Conservation (phyloP, 2,329 filamentous ascomycete genomes). For the Didymella keratinophila region DNA sequence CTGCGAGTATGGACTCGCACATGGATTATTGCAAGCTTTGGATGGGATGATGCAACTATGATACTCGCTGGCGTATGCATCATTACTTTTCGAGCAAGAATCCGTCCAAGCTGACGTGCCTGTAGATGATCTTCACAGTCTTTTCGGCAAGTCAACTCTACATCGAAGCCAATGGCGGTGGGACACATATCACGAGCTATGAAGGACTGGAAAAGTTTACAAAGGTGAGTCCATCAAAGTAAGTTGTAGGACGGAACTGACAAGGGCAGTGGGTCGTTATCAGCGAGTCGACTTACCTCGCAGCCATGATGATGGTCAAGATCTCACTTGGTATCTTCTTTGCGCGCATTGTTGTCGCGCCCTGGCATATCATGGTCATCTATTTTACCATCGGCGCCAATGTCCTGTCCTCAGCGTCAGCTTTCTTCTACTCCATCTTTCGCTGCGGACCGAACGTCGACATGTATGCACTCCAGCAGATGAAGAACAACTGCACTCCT, state of each 20-base stretch:
- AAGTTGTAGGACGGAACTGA: constrained; percentile 6
- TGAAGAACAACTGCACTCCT: constrained; percentile 52
- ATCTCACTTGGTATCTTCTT: constrained; percentile 57
- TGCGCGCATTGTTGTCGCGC: constrained; percentile 52
- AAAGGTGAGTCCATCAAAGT: constrained; percentile 32
- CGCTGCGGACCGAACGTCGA: constrained; percentile 55
- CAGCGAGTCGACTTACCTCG: constrained; percentile 51
- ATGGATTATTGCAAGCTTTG: constrained; percentile 51
- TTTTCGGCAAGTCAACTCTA: constrained; percentile 42
- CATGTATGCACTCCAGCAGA: constrained; percentile 42
- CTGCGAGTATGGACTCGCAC: constrained; percentile 53
- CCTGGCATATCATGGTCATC: constrained; percentile 51
- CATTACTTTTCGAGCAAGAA: not conserved
- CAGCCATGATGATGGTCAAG: constrained; percentile 54
- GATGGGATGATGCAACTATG: constrained; percentile 56
- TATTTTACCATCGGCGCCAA: constrained; percentile 50
- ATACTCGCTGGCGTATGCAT: constrained; percentile 47
- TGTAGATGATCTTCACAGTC: constrained; percentile 45
- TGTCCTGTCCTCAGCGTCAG: constrained; percentile 45
- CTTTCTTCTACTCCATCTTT: constrained; percentile 61
- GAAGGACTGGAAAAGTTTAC: constrained; percentile 35
- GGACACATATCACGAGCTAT: constrained; percentile 41
- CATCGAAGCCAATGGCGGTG: constrained; percentile 42
- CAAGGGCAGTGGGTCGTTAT: constrained; percentile 44
- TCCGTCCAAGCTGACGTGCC: constrained; percentile 8